Evolutionary conservation across 164 flowering plant species (phyloP), one percentile per base, ranked within the genome.

Genomic region (Saururus chinensis): DNA sequence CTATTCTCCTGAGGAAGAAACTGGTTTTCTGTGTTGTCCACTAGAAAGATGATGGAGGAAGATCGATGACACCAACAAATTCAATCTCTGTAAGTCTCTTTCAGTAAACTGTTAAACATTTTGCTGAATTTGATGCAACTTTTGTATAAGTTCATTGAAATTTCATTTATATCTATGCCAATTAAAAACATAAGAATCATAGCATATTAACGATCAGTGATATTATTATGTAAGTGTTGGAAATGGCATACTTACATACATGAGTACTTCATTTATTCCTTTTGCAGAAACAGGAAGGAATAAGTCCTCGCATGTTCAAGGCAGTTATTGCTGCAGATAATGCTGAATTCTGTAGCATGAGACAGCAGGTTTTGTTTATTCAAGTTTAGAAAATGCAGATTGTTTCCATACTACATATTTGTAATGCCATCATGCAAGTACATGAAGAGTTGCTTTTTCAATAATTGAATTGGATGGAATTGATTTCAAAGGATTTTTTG

Each of bases 221-320:
- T 8, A 45, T 7, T 7, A 7, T 45, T 45, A 7, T 45, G 14
- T 12, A 17, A 20, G 6, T 53, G 23, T 11, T 45, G 14, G 49
- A 17, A 20, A 20, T 53, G 56, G 9, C 22, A 53, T 19, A 20
- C 40, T 59, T 23, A 9, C 42, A 19, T n/a, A n/a, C 51, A 17
- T 1, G 26, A 54, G 11, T 12, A 4, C 10, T 24, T 55, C 35
- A 51, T 51, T 68, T 30, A 30, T 23, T 26, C 21, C 21, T 62
- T 51, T 68, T 77, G 59, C 82, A 89, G 95, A 90, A 78, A 66
- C 96, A 92, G 70, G 90, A 80, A 75, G 95, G 98, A 16, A 86
- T 91, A 59, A 87, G 79, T 26, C 98, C 98, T 67, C 88, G 86
- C 2, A 88, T 91, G 98, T 68, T 68, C 66, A 68, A 68, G 66